phyloP scores from a whole-genome alignment of 2,329 filamentous ascomycete genomes.

The Microsporum canis region DNA sequence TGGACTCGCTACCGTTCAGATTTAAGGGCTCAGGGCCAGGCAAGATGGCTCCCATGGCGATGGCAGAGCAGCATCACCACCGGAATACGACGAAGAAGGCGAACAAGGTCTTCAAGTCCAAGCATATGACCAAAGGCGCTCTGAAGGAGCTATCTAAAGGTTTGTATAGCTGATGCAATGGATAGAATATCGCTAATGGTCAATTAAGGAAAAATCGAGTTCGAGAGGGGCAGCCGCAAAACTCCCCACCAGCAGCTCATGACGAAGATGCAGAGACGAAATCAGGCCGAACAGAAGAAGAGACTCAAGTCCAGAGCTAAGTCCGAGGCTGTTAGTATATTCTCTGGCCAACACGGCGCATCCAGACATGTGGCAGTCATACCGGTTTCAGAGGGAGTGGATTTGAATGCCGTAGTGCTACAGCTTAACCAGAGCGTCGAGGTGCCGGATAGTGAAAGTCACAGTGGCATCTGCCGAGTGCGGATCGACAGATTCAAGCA shows the following conservation, averaged over 20 bases:
- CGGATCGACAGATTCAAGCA: conserved; percentile 88
- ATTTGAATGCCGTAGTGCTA: conserved; percentile 55
- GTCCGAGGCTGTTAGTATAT: conserved; percentile 65
- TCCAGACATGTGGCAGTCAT: conserved; percentile 81
- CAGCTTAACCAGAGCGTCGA: conserved; percentile 70
- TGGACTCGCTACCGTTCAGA: conserved; percentile 55
- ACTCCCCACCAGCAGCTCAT: conserved; percentile 93
- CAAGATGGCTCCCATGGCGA: conserved; percentile 62
- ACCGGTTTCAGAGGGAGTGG: conserved; percentile 64
- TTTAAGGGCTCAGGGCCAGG: conserved; percentile 60
- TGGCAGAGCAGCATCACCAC: conserved; percentile 63
- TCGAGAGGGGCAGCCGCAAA: conserved; percentile 62
- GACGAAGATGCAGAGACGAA: conserved; percentile 91
- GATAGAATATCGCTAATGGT: conserved; percentile 9
- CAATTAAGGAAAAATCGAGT: conserved; percentile 59
- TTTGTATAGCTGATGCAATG: conserved; percentile 26
- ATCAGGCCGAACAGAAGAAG: conserved; percentile 86
- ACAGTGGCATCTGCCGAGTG: conserved; percentile 50
- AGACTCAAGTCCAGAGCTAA: conserved; percentile 74
- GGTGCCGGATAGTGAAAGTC: conserved; percentile 53
- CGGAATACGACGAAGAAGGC: conserved; percentile 79
- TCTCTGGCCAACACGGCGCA: conserved; percentile 74
- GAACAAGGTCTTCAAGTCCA: conserved; percentile 87
- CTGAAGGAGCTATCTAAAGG: conserved; percentile 79
- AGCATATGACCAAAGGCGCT: conserved; percentile 77